Conservation (phyloP, 148 eudicot genomes). For the Vaccinium macrocarpon region DNA sequence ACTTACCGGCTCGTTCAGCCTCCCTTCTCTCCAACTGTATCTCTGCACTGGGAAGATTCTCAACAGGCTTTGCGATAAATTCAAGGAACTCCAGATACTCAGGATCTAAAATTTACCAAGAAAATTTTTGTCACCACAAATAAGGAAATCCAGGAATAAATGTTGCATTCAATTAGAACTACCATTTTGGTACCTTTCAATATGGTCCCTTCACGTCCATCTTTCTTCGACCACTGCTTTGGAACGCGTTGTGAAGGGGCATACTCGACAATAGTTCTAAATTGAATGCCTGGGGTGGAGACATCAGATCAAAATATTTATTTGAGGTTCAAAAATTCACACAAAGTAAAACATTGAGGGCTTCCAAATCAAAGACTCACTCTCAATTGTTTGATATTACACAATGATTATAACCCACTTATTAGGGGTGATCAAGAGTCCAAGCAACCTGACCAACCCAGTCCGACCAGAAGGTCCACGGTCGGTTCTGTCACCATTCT, state of each 20-base stretch:
- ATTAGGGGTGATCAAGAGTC: not conserved
- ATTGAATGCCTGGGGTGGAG: conserved; percentile 40
- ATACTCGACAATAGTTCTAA: conserved; percentile 54
- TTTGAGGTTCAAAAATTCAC: conserved; percentile 1
- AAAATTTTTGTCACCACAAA: conserved; percentile 3
- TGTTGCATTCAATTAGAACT: conserved; percentile 1
- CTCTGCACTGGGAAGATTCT: conserved; percentile 77
- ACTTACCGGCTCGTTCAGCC: conserved; percentile 61
- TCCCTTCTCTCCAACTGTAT: conserved; percentile 69
- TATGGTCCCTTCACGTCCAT: conserved; percentile 68
- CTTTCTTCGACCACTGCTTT: conserved; percentile 53
- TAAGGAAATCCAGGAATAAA: not conserved
- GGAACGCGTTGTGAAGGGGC: conserved; percentile 69
- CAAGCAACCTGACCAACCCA: not conserved
- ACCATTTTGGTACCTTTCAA: conserved; percentile 37
- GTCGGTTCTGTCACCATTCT: not conserved
- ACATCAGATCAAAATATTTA: not conserved
- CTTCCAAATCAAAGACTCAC: not conserved
- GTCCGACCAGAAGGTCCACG: not conserved
- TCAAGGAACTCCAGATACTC: conserved; percentile 68
- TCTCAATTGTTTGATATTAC: not conserved
- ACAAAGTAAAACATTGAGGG: not conserved
- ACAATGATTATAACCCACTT: not conserved
- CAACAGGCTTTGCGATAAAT: conserved; percentile 52
- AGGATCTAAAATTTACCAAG: conserved; percentile 39